A percentile compares a stretch with the other conserved stretches of the same genome.
Conservation (phyloP, 805 yeast genomes). For the Kuraishia ogatae region DNA sequence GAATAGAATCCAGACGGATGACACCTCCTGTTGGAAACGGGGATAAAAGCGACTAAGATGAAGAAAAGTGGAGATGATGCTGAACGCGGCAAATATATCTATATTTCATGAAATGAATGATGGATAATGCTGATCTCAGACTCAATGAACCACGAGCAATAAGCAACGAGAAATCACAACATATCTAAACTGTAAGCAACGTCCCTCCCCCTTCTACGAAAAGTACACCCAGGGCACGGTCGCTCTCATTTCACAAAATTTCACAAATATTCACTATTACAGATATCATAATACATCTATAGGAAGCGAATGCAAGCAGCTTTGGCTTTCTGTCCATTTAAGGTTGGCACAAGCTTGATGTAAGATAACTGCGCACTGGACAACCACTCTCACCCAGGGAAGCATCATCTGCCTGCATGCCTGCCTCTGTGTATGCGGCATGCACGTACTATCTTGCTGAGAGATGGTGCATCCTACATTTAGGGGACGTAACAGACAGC, state of each 20-base stretch:
- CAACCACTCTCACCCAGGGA: background rate
- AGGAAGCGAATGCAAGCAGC: background rate
- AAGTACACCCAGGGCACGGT: background rate
- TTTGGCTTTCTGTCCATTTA: background rate
- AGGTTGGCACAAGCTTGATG: background rate
- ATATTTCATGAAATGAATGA: background rate
- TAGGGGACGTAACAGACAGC: background rate
- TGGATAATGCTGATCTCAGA: background rate
- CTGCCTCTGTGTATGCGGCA: background rate
- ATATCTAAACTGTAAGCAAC: background rate
- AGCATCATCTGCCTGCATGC: background rate
- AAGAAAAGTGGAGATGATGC: background rate
- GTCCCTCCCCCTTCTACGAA: too few species aligned
- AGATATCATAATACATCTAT: background rate
- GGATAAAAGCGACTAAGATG: background rate
- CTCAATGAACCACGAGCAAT: background rate
- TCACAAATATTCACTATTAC: background rate
- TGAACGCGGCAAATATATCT: background rate
- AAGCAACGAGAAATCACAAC: too few species aligned
- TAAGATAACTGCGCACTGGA: background rate
- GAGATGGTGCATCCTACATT: background rate
- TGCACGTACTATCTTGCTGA: background rate
- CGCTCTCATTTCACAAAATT: background rate
- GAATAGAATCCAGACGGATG: background rate
- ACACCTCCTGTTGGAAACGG: too few species aligned